Conservation (phyloP, 164 flowering plant genomes). For the Umbilicus rupestris region DNA sequence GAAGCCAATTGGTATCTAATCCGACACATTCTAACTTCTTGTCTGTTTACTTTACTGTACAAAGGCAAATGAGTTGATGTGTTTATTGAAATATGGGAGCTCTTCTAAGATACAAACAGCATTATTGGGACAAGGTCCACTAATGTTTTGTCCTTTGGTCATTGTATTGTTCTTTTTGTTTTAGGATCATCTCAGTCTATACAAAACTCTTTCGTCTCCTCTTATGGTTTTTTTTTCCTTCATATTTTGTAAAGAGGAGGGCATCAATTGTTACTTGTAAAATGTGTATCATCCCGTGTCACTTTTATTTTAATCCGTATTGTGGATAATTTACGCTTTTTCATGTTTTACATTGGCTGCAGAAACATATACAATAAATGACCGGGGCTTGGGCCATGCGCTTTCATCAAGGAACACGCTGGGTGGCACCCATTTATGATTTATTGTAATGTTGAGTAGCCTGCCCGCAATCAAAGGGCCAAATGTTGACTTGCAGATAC, state of each 20-base stretch:
- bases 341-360: background rate
- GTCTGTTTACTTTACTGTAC: background rate
- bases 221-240: background rate
- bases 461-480: background rate
- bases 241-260: background rate
- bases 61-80: background rate
- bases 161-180: background rate
- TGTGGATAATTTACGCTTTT: background rate
- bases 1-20: background rate
- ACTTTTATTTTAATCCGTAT: background rate
- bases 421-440: background rate
- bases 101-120: background rate
- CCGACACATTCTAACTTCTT: background rate
- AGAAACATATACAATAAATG: background rate
- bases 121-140: slow-evolving; percentile 1
- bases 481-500: background rate
- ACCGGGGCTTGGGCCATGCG: background rate
- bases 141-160: background rate
- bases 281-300: background rate
- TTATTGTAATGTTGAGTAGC: background rate
- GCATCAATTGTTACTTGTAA: background rate
- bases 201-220: too few relatives aligned
- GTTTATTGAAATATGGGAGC: background rate
- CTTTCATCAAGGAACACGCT: background rate
- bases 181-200: background rate